phyloP scores from a whole-genome alignment of 2,329 filamentous ascomycete species.

The Pochonia chlamydosporia region DNA sequence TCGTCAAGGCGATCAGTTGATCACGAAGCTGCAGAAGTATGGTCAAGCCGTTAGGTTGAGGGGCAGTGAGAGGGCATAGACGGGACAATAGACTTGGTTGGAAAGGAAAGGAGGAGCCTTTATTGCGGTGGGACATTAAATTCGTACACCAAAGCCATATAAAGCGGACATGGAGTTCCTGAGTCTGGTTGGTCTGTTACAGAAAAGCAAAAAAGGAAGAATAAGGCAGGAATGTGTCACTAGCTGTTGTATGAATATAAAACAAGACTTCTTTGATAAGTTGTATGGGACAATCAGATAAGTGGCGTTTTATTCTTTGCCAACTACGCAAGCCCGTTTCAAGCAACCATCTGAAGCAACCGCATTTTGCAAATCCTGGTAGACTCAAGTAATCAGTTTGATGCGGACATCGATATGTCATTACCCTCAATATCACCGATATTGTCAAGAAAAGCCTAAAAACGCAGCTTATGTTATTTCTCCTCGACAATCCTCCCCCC shows the following conservation, averaged over 20 bases:
- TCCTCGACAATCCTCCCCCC: too few relatives aligned
- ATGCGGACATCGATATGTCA: too few relatives aligned
- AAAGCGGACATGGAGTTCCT: neutral
- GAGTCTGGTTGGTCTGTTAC: neutral
- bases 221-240: neutral
- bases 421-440: too few relatives aligned
- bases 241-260: constrained; percentile 10
- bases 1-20: constrained; percentile 93
- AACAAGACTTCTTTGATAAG: neutral
- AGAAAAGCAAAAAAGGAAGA: neutral
- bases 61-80: constrained; percentile 83
- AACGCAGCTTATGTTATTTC: too few relatives aligned
- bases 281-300: too few relatives aligned
- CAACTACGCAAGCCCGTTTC: too few relatives aligned
- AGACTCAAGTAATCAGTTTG: too few relatives aligned
- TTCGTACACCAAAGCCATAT: neutral
- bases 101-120: too few relatives aligned
- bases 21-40: constrained; percentile 99
- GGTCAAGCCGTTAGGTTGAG: constrained; percentile 91
- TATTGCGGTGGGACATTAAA: neutral
- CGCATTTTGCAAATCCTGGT: too few relatives aligned
- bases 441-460: too few relatives aligned
- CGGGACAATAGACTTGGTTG: neutral
- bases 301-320: neutral
- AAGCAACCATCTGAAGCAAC: too few relatives aligned